Conservation (phyloP, 208 protist genomes). For the Lotmaria passim region DNA sequence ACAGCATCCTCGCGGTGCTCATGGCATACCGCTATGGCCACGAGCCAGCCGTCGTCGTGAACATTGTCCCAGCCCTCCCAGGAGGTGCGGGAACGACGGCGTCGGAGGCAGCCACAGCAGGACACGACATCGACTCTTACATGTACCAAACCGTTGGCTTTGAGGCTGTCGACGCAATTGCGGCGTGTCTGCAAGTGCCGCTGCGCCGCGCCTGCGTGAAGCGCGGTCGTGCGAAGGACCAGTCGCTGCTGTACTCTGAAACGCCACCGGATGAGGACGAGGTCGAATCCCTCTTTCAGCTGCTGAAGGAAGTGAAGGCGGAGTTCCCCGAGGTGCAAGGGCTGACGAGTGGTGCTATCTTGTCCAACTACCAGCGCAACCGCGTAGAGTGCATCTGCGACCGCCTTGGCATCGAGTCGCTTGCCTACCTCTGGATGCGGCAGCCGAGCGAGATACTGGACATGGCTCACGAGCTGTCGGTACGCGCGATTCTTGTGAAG, state of each 20-base stretch:
- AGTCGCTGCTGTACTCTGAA: slow-evolving; percentile 85
- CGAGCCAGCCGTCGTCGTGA: slow-evolving; percentile 95
- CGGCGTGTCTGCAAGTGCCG: slow-evolving; percentile 92
- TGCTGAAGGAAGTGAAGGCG: slow-evolving; percentile 90
- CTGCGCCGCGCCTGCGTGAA: slow-evolving; percentile 86
- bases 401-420: slow-evolving; percentile 91
- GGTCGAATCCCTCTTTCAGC: slow-evolving; percentile 96
- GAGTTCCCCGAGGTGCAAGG: slow-evolving; percentile 89
- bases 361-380: slow-evolving; percentile 98
- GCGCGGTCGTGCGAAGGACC: slow-evolving; percentile 69
- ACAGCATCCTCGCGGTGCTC: slow-evolving; percentile 95
- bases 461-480: slow-evolving; percentile 85
- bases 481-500: slow-evolving; percentile 96
- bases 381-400: slow-evolving; percentile 97
- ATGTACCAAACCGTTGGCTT: slow-evolving; percentile 99
- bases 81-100: slow-evolving; percentile 1
- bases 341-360: slow-evolving; percentile 97
- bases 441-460: slow-evolving; percentile 93
- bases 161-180: slow-evolving; percentile 89
- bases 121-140: slow-evolving; percentile 97
- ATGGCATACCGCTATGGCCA: slow-evolving; percentile 96
- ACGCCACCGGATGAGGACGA: slow-evolving; percentile 90
- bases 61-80: slow-evolving; percentile 77
- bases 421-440: slow-evolving; percentile 97
- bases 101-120: slow-evolving; percentile 11